These are phyloP conservation scores for Veloporphyrellus conicus DNA, from an alignment of 1,284 basidiomycete species.

Conservation along the genomic window DNA sequence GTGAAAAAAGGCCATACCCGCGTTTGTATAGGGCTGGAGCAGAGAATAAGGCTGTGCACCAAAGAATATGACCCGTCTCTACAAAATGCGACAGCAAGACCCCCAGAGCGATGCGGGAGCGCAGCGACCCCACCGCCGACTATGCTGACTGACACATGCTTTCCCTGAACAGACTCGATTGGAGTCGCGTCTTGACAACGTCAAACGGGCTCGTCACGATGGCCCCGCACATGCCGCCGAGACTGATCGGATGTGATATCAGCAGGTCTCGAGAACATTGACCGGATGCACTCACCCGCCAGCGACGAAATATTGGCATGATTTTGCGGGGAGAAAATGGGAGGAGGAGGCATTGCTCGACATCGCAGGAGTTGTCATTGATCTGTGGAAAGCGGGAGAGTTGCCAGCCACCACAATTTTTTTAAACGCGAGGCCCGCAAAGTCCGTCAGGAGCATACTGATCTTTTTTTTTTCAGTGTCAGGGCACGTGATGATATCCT, in stretches of 20 bases:
- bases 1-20: no score
- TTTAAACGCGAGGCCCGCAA: no score
- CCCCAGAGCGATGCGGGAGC: conserved; percentile 42
- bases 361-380: conserved; percentile 17
- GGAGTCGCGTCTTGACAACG: conserved; percentile 95
- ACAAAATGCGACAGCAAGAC: conserved; percentile 89
- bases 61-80: conserved; percentile 86
- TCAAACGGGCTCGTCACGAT: conserved; percentile 97
- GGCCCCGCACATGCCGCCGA: conserved; percentile 97
- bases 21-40: no score
- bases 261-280: no score
- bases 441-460: no score
- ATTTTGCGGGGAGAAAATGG: conserved; percentile 61
- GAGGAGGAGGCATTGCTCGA: conserved; percentile 23
- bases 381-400: conserved; percentile 2
- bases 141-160: conserved; percentile 45
- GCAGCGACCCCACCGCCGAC: conserved; percentile 42
- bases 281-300: conserved; percentile 65
- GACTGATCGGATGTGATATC: conserved; percentile 40
- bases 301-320: conserved; percentile 81
- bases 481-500: no score
- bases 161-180: conserved; percentile 82
- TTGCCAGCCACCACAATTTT: conserved; percentile 2
- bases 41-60: no score
- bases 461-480: no score